These are phyloP conservation scores for Boletus coccyginus DNA, from an alignment of 768 basidiomycete genomes.

Conservation along the genomic window DNA sequence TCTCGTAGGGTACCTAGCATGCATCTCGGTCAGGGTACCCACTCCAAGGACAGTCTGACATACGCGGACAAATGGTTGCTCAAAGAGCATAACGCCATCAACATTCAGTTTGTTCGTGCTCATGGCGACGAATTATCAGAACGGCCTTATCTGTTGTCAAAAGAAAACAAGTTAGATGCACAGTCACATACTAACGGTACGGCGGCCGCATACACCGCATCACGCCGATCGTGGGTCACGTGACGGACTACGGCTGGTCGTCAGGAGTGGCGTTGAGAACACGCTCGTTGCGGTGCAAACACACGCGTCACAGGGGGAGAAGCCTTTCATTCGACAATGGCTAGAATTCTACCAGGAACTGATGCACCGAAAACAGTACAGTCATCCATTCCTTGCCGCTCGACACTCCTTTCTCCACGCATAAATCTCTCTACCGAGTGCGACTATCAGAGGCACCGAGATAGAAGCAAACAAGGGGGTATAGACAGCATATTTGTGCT, in stretches of 20 bases:
- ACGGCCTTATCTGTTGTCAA: conserved; percentile 8
- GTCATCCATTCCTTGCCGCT: conserved; percentile 13
- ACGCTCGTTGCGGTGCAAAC: conserved; percentile 14
- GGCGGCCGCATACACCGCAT: too few species aligned
- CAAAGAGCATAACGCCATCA: conserved; percentile 77
- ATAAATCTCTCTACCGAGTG: conserved; percentile 67
- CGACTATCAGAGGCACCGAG: conserved; percentile 76
- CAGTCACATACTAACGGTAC: background rate
- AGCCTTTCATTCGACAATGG: conserved; percentile 5
- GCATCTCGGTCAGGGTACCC: conserved; percentile 10
- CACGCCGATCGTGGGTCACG: conserved; percentile 27
- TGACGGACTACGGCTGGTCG: conserved; percentile 10
- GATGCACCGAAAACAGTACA: background rate
- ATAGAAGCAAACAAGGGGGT: conserved; percentile 92
- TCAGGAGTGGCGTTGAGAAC: conserved; percentile 5
- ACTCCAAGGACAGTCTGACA: conserved; percentile 16
- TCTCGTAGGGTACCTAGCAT: conserved; percentile 81
- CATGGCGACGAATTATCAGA: conserved; percentile 18
- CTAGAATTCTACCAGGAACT: conserved; percentile 8
- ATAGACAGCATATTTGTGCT: conserved; percentile 97
- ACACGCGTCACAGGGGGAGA: conserved; percentile 7
- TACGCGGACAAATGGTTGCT: conserved; percentile 80
- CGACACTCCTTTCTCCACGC: conserved; percentile 48
- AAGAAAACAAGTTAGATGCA: background rate
- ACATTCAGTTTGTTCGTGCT: conserved; percentile 53